Base-by-base conservation (phyloP, 2,329 filamentous ascomycete species). In the Aspergillus pseudotamarii region DNA sequence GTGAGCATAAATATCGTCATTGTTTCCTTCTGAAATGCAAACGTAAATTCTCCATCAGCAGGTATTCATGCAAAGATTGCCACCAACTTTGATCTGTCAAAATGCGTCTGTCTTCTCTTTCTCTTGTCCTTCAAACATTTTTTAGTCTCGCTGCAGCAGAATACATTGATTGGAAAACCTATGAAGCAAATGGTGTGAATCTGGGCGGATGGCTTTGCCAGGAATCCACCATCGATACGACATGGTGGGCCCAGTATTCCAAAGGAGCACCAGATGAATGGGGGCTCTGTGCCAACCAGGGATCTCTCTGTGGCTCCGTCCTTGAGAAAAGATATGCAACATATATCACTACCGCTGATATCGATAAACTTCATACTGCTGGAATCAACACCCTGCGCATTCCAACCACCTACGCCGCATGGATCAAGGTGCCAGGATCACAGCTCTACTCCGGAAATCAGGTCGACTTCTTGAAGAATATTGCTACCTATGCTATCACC, bases 151-250 rank as follows among this genome's bases (percentile, higher is more conserved):
- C 30, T 32, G 30, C 30, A 32, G 30, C 57, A 0, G 32, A 38
- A 1, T 71, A 68, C 48, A 46, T 67, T 34, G 61, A 72, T 57
- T 72, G 69, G 69, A 54, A 23, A 21, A 68, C 63, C 32, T 68
- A 66, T 41, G 60, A 66, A n/a, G 65, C 61, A 41, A 51, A 68
- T 30, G 57, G 57, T 8, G 57, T 58, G 5, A 58, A 58, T 16
- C 62, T 71, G 12, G 69, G 70, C 14, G 70, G 70, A n/a, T 72
- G 68, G 71, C 67, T 72, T 1, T 66, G 65, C 19, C 68, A 72
- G 59, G 69, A 72, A 59, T 68, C 68, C 26, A 70, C 67, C 12
- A 70, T 73, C 32, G 70, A 73, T 46, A 68, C 58, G 10, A 12
- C 38, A 0, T 70, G 66, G 63, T 73, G 70, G 70, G 53, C 26